A percentile compares a stretch with the other conserved stretches of the same genome.
These are phyloP conservation scores for Malassezia arunalokei DNA, from an alignment of 1,284 basidiomycete genomes.

Conservation along the genomic window DNA sequence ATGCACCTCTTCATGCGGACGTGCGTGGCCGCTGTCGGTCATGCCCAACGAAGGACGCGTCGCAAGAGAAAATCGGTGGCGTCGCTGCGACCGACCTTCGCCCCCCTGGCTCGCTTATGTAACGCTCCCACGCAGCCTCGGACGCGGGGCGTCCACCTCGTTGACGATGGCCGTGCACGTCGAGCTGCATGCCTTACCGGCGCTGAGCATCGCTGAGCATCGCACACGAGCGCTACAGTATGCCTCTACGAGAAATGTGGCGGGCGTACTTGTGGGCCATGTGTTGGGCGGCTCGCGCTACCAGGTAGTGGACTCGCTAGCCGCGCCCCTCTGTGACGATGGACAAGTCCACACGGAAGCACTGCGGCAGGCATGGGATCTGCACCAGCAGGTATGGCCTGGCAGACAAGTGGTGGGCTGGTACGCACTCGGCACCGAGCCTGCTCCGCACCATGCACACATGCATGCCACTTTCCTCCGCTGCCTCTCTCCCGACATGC, in stretches of 20 bases:
- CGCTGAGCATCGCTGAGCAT: constrained; percentile 6
- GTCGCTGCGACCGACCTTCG: too few relatives aligned
- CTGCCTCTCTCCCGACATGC: too few relatives aligned
- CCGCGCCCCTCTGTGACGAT: background rate
- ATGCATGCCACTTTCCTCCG: background rate
- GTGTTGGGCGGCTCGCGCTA: background rate
- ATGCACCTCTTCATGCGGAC: background rate
- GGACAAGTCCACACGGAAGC: background rate
- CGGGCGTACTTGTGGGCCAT: background rate
- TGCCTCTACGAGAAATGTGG: background rate
- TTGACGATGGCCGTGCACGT: background rate
- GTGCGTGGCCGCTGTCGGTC: background rate
- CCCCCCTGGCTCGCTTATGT: too few relatives aligned
- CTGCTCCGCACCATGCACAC: background rate
- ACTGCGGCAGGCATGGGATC: background rate
- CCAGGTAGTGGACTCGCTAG: background rate
- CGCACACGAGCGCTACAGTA: background rate
- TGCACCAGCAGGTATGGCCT: constrained; percentile 10
- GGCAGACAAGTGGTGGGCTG: constrained; percentile 3
- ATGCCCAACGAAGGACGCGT: background rate
- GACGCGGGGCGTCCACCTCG: background rate
- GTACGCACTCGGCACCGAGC: constrained; percentile 1
- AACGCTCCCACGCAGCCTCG: too few relatives aligned
- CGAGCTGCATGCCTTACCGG: constrained; percentile 5
- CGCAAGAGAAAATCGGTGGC: background rate